Percentiles rank a stretch among this genome's conserved stretches.
phyloP scores from a whole-genome alignment of 83 land plant species.

The Isoetes engelmannii region DNA sequence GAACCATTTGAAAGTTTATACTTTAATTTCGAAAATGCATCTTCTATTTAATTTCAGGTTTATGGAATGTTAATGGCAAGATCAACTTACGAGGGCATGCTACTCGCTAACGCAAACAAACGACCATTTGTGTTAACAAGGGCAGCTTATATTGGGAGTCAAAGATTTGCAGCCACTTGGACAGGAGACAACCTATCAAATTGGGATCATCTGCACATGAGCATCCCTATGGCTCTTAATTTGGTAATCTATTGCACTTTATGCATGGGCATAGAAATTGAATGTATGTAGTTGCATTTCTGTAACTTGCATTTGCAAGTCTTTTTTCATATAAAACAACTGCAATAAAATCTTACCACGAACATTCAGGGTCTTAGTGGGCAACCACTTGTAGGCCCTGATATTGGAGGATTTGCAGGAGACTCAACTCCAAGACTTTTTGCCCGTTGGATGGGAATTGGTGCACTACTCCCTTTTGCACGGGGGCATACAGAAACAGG shows the following conservation, averaged over 20 bases:
- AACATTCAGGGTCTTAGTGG: conserved; percentile 85
- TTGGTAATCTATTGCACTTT: conserved; percentile 47
- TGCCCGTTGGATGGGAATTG: conserved; percentile 97
- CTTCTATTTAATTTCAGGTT: conserved; percentile 36
- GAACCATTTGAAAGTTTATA: not conserved
- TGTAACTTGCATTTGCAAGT: not conserved
- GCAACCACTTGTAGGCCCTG: conserved; percentile 89
- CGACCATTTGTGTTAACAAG: conserved; percentile 95
- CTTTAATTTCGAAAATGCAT: conserved; percentile 1
- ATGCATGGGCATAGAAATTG: not conserved
- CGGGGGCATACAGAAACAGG: conserved; percentile 80
- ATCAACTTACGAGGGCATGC: conserved; percentile 89
- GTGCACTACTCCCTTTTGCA: conserved; percentile 84
- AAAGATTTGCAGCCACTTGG: conserved; percentile 97
- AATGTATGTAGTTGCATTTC: not conserved
- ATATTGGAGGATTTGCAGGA: conserved; percentile 98
- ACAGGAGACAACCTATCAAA: conserved; percentile 94
- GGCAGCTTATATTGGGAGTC: conserved; percentile 92
- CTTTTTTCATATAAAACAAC: not conserved
- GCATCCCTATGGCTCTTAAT: conserved; percentile 79
- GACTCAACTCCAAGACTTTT: conserved; percentile 88
- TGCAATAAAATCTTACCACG: not conserved
- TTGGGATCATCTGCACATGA: conserved; percentile 94
- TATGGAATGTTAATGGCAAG: conserved; percentile 94
- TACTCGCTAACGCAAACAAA: conserved; percentile 42